A percentile compares a stretch with the other conserved stretches of the same genome.
Evolutionary conservation across 169 alveolate genomes (phyloP).

Genomic region (Plasmodium ovale): DNA sequence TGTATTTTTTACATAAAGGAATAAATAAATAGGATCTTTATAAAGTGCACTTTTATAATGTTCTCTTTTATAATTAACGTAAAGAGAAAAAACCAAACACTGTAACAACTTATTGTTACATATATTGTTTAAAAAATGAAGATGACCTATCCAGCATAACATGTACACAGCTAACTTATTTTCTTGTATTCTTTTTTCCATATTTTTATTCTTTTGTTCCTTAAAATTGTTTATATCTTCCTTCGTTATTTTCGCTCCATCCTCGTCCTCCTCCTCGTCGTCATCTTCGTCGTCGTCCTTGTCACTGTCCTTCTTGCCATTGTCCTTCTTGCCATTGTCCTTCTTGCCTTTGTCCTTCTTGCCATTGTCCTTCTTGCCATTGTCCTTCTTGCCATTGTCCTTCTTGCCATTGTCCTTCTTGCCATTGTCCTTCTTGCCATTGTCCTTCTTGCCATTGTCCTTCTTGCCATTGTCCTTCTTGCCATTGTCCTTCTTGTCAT

Average conservation of each 20-base stretch:
- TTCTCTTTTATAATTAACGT: slow-evolving; percentile 41
- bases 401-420: too few relatives aligned
- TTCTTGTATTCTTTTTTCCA: slow-evolving; percentile 54
- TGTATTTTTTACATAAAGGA: slow-evolving; percentile 37
- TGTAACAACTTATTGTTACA: slow-evolving; percentile 56
- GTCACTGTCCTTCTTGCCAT: too few relatives aligned
- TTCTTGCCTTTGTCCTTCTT: too few relatives aligned
- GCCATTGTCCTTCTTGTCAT: too few relatives aligned
- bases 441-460: neutral
- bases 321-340: neutral
- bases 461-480: neutral
- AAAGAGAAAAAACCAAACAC: slow-evolving; percentile 52
- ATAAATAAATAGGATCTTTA: slow-evolving; percentile 57
- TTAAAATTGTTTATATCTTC: neutral
- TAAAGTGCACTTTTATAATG: slow-evolving; percentile 12
- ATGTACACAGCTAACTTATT: slow-evolving; percentile 25
- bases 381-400: neutral
- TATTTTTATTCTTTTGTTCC: slow-evolving; percentile 9
- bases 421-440: neutral
- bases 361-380: neutral
- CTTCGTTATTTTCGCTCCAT: too few relatives aligned
- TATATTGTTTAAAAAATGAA: slow-evolving; percentile 24
- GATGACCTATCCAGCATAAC: slow-evolving; percentile 59
- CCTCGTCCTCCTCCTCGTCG: neutral
- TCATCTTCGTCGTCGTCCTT: neutral